Evolutionary conservation across 345 rosid genomes (phyloP).

Genomic region (Moricandia moricandioides): DNA sequence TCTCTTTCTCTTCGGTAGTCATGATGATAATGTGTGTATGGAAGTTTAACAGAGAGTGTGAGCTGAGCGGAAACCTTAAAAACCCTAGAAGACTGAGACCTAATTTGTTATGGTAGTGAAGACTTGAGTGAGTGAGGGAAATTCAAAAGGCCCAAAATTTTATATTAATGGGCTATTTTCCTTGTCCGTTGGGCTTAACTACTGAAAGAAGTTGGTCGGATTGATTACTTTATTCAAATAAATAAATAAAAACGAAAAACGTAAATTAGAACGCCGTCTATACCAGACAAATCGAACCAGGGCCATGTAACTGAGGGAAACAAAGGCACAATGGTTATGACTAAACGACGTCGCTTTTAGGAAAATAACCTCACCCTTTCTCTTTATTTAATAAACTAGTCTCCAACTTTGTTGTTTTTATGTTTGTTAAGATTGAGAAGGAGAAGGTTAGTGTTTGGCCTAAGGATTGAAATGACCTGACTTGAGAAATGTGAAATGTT

Average conservation of each 20-base stretch:
- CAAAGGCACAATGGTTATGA: no score
- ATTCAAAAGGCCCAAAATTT: slow-evolving; percentile 17
- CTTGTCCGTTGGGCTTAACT: slow-evolving; percentile 19
- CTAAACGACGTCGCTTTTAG: no score
- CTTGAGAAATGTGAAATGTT: neutral
- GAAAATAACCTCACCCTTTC: no score
- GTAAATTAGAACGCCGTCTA: no score
- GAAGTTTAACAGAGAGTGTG: neutral
- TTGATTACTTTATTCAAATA: no score
- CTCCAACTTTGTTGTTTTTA: no score
- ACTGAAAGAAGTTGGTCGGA: neutral
- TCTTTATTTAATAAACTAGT: no score
- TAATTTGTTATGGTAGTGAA: neutral
- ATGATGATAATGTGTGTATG: slow-evolving; percentile 42
- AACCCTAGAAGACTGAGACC: slow-evolving; percentile 20
- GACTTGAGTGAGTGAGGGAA: neutral
- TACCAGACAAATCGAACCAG: no score
- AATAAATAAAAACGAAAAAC: no score
- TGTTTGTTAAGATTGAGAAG: slow-evolving; percentile 51
- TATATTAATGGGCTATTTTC: neutral
- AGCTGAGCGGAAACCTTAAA: slow-evolving; percentile 28
- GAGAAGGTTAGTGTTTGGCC: slow-evolving; percentile 85
- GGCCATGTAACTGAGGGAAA: no score
- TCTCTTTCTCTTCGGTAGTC: slow-evolving; percentile 71
- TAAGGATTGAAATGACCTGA: slow-evolving; percentile 7